A percentile compares a stretch with the other conserved stretches of the same genome.
These are phyloP conservation scores for Aspergillus coremiiformis DNA, from an alignment of 495 filamentous ascomycete species.

Conservation along the genomic window DNA sequence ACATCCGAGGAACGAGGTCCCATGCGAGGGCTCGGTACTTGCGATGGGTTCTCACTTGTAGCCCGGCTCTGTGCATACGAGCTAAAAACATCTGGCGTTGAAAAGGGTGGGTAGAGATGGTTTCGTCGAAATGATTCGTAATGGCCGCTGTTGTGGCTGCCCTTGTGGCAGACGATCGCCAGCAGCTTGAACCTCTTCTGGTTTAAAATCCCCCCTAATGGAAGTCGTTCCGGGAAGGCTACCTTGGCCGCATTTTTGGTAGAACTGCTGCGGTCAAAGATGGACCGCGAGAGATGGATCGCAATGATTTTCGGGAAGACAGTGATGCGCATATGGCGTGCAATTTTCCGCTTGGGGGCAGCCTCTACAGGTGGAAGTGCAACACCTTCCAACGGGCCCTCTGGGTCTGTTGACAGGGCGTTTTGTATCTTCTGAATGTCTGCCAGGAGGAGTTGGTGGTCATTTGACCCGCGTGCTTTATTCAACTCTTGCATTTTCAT, in stretches of 20 bases:
- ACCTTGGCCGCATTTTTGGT: constrained; percentile 94
- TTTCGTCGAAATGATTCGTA: constrained; percentile 97
- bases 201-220: constrained; percentile 70
- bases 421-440: constrained; percentile 49
- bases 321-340: constrained; percentile 77
- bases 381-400: constrained; percentile 62
- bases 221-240: constrained; percentile 75
- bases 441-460: constrained; percentile 45
- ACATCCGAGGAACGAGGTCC: constrained; percentile 22
- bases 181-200: constrained; percentile 78
- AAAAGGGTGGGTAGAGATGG: constrained; percentile 64
- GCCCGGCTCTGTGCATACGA: constrained; percentile 56
- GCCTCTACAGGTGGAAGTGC: constrained; percentile 62
- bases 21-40: constrained; percentile 36
- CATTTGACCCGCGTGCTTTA: constrained; percentile 35
- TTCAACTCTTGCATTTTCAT: constrained; percentile 42
- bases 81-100: constrained; percentile 71
- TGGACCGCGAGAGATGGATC: constrained; percentile 86
- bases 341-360: constrained; percentile 76
- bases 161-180: constrained; percentile 87
- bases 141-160: constrained; percentile 91
- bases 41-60: constrained; percentile 42
- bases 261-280: constrained; percentile 72
- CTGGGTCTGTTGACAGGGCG: constrained; percentile 70
- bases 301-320: constrained; percentile 81